Percentiles rank a stretch among this genome's conserved stretches.
Evolutionary conservation across 371 early-diverging fungal genomes (phyloP).

Genomic region (Lichtheimia corymbifera): DNA sequence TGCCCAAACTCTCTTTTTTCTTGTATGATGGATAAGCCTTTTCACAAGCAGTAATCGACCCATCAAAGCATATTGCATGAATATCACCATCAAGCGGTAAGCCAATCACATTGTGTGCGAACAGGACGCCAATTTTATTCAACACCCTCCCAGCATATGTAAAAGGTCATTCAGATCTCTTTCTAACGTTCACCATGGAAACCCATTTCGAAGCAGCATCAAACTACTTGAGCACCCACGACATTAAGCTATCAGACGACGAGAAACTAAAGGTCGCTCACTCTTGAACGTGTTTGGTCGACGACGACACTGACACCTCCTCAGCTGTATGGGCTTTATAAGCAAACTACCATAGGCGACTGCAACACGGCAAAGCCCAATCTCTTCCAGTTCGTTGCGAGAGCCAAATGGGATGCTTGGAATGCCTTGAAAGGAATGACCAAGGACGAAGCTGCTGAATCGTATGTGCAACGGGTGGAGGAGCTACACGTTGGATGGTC

Average conservation of each 20-base stretch:
- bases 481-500: constrained; percentile 42
- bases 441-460: constrained; percentile 26
- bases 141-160: too few relatives aligned
- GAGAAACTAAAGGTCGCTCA: constrained; percentile 39
- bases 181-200: background rate
- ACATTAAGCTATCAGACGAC: constrained; percentile 35
- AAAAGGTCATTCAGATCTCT: too few relatives aligned
- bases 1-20: too few relatives aligned
- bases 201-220: constrained; percentile 41
- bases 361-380: constrained; percentile 35
- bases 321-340: constrained; percentile 50
- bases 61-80: too few relatives aligned
- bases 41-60: too few relatives aligned
- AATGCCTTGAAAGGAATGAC: constrained; percentile 29
- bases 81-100: too few relatives aligned
- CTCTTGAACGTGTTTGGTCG: background rate
- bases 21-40: too few relatives aligned
- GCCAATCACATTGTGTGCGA: too few relatives aligned
- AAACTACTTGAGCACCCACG: constrained; percentile 32
- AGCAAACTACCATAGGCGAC: constrained; percentile 51
- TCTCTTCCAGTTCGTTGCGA: constrained; percentile 47
- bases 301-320: background rate
- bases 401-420: constrained; percentile 60
- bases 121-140: too few relatives aligned
- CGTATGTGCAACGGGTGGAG: constrained; percentile 39